Evolutionary conservation across 2,329 filamentous ascomycete species (phyloP).

Genomic region (Neofusicoccum parvum): DNA sequence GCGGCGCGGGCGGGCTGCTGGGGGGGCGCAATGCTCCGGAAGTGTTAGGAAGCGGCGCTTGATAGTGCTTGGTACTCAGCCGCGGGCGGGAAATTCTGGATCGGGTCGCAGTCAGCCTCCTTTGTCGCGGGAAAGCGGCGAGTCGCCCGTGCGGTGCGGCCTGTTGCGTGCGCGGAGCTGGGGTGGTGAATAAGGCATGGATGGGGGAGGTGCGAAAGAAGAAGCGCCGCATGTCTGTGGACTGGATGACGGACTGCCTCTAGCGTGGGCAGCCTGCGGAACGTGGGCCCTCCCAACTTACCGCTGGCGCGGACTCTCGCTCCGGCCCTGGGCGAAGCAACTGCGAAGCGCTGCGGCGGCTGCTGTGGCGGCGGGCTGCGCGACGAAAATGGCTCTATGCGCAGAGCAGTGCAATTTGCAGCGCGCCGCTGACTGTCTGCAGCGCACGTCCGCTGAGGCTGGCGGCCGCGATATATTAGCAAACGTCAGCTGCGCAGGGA

Average conservation of each 20-base stretch:
- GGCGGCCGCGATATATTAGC: constrained; percentile 14
- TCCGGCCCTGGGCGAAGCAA: too few species aligned
- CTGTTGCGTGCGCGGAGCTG: constrained; percentile 2
- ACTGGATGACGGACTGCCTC: neutral
- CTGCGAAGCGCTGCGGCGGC: neutral
- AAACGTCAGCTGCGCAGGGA: constrained; percentile 15
- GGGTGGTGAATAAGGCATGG: constrained; percentile 1
- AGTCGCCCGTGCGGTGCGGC: constrained; percentile 14
- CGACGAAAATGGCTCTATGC: constrained; percentile 14
- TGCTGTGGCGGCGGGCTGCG: neutral
- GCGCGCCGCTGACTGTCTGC: constrained; percentile 1
- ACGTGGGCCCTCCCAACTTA: neutral
- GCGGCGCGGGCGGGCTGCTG: constrained; percentile 7
- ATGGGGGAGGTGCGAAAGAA: constrained; percentile 7
- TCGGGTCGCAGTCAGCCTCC: constrained; percentile 20
- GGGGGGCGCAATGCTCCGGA: constrained; percentile 14
- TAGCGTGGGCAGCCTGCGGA: neutral
- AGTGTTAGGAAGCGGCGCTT: constrained; percentile 10
- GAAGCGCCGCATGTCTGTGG: neutral
- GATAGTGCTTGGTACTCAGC: constrained; percentile 5
- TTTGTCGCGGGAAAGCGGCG: constrained; percentile 4
- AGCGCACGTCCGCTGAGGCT: constrained; percentile 6
- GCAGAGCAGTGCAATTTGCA: constrained; percentile 5
- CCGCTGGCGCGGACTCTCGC: neutral
- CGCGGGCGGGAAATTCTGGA: constrained; percentile 4